These are phyloP conservation scores for Fennellomyces sp. DNA, from an alignment of 371 early-diverging fungal genomes.

Conservation along the genomic window DNA sequence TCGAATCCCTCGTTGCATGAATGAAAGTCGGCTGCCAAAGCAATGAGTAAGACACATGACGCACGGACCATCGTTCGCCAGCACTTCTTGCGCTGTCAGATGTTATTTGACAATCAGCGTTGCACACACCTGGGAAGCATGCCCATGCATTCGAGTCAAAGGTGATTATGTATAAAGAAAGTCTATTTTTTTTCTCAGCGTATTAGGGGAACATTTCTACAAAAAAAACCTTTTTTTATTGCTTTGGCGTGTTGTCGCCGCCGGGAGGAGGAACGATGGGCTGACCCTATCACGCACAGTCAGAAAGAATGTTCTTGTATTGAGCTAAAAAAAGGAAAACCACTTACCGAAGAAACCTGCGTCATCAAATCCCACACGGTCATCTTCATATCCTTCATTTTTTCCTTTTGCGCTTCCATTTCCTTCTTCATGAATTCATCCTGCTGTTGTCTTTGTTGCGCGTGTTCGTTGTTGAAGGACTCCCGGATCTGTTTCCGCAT, in stretches of 20 bases:
- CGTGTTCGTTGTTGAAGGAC: conserved; percentile 57
- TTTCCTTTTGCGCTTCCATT: conserved; percentile 53
- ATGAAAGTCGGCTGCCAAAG: no score
- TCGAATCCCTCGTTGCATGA: no score
- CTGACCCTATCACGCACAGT: conserved; percentile 20
- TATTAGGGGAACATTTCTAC: no score
- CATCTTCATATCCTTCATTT: conserved; percentile 72
- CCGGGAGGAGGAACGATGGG: conserved; percentile 22
- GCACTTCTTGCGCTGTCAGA: no score
- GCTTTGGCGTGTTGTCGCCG: neutral
- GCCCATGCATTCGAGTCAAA: no score
- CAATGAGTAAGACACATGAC: no score
- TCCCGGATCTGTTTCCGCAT: conserved; percentile 62
- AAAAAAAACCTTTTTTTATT: no score
- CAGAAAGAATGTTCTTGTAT: neutral
- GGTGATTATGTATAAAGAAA: no score
- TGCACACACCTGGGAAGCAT: no score
- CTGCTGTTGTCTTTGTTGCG: conserved; percentile 57
- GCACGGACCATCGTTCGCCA: no score
- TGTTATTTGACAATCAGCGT: no score
- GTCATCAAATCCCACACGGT: conserved; percentile 72
- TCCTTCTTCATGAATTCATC: conserved; percentile 60
- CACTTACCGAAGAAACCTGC: conserved; percentile 49
- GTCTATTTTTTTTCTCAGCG: no score
- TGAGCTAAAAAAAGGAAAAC: neutral